Base-by-base conservation (phyloP, 148 eudicot species). In the Rhododendron vialii region DNA sequence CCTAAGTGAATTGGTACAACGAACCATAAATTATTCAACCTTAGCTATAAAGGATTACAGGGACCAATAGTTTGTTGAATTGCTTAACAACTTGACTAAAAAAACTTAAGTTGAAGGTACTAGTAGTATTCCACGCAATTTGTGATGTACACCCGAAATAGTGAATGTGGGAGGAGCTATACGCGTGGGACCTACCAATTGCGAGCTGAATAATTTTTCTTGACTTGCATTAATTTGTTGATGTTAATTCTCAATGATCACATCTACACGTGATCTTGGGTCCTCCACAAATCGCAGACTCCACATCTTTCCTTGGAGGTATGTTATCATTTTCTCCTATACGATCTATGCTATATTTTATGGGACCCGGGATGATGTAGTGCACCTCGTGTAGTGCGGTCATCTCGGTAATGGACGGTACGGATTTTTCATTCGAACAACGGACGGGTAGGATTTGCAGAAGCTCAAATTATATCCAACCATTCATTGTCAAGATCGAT, bases 381-480 rank as follows among this genome's bases (percentile, higher is more conserved):
- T 35, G 36, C 36, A 35, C 36, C 36, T 35, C 36, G 36, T 35
- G 36, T 35, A 35, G 2, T 36, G 38, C 38, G 38, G 38, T 0
- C 3, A 2, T 36, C 0, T 36, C 0, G 0, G 3, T 0, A 36
- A 36, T 36, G 38, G 0, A 36, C 38, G 0, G 38, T 2, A 2
- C 4, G 0, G 2, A 36, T 36, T 36, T 36, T 36, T 36, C 38
- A 36, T 36, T 3, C 38, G 38, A 36, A 36, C 38, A 36, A 36
- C 2, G 3, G 0, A 36, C 38, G 38, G 38, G 0, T 36, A 36
- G 38, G 3, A 36, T 36, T 36, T 36, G 38, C 2, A 2, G 3
- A 36, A 36, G 4, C 38, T 36, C 38, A 36, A 36, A 36, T 36
- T 36, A 36, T 36, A 36, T 36, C 0, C 38, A 36, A 36, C 38